Conservation (phyloP, 805 yeast species). For the Blastobotrys terrestris region DNA sequence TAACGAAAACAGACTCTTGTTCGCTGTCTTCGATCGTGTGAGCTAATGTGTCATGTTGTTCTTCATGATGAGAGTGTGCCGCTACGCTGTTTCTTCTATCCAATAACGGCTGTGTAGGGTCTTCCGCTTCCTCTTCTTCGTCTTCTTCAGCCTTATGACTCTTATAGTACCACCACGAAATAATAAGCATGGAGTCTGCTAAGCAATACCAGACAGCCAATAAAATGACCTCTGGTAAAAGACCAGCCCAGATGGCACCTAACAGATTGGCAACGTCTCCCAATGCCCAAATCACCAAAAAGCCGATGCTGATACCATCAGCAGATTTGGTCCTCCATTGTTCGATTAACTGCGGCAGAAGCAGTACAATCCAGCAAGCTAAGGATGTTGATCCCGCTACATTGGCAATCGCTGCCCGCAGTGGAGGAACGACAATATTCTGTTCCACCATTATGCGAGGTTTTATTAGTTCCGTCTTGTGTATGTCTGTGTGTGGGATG, state of each 20-base stretch:
- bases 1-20: conserved; percentile 33
- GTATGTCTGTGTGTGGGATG: background rate
- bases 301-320: conserved; percentile 68
- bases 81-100: conserved; percentile 25
- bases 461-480: background rate
- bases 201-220: conserved; percentile 73
- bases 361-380: conserved; percentile 74
- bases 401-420: conserved; percentile 48
- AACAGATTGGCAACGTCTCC: conserved; percentile 65
- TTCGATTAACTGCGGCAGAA: conserved; percentile 72
- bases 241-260: conserved; percentile 65
- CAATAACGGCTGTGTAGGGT: conserved; percentile 23
- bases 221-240: conserved; percentile 62
- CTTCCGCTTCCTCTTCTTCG: conserved; percentile 5
- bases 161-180: conserved; percentile 52
- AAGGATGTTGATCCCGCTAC: conserved; percentile 63
- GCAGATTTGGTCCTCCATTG: conserved; percentile 70
- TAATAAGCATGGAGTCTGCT: conserved; percentile 56
- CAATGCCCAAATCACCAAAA: conserved; percentile 60
- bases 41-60: conserved; percentile 46
- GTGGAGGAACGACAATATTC: conserved; percentile 17
- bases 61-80: conserved; percentile 22
- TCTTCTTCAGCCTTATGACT: conserved; percentile 8
- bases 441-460: background rate
- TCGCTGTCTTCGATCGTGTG: conserved; percentile 41